These are phyloP conservation scores for Daldinia eschscholtzii DNA, from an alignment of 2,329 filamentous ascomycete genomes.

Conservation along the genomic window DNA sequence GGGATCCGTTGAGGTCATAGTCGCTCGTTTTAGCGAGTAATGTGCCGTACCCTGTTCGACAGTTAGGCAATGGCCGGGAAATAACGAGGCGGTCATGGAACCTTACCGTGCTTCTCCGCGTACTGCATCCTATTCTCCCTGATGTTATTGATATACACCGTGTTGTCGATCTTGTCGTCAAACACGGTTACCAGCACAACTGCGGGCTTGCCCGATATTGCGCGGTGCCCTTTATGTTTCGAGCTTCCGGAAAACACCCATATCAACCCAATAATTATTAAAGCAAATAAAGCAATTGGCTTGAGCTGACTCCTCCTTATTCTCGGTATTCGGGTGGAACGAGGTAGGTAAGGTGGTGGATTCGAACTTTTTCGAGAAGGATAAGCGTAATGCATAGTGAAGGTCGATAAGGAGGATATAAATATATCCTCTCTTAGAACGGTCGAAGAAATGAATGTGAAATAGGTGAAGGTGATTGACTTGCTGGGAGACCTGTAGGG, in stretches of 20 bases:
- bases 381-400: slow-evolving; percentile 88
- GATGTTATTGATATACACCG: slow-evolving; percentile 78
- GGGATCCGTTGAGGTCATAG: slow-evolving; percentile 75
- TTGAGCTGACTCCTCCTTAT: slow-evolving; percentile 74
- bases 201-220: slow-evolving; percentile 66
- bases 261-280: slow-evolving; percentile 69
- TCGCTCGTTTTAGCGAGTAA: slow-evolving; percentile 84
- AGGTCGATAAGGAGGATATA: slow-evolving; percentile 45
- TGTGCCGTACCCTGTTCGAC: slow-evolving; percentile 79
- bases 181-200: slow-evolving; percentile 88
- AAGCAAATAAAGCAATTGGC: slow-evolving; percentile 65
- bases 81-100: background rate
- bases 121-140: slow-evolving; percentile 87
- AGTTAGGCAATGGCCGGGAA: slow-evolving; percentile 32
- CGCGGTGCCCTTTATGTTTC: slow-evolving; percentile 52
- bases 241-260: slow-evolving; percentile 66
- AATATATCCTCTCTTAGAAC: slow-evolving; percentile 25
- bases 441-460: slow-evolving; percentile 13
- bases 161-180: slow-evolving; percentile 74
- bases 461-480: slow-evolving; percentile 9
- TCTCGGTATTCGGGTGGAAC: slow-evolving; percentile 66
- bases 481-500: slow-evolving; percentile 5
- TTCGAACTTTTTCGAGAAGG: slow-evolving; percentile 87
- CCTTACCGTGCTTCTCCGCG: slow-evolving; percentile 83
- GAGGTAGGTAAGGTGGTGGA: slow-evolving; percentile 76